phyloP scores from a whole-genome alignment of 2,329 filamentous ascomycete genomes.

The Trichoderma simmonsii region DNA sequence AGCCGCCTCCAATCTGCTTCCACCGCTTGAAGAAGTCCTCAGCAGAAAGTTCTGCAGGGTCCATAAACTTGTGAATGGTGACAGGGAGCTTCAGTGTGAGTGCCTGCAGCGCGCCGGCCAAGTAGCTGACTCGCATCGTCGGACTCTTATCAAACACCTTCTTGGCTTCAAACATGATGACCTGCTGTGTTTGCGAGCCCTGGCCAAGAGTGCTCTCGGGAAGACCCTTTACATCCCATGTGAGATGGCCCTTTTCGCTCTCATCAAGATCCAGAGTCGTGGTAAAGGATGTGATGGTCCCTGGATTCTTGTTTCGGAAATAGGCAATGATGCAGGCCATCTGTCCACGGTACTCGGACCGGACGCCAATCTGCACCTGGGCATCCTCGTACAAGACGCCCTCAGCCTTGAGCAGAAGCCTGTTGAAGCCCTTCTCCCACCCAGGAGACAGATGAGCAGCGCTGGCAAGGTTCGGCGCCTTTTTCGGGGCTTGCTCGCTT shows the following conservation, averaged over 20 bases:
- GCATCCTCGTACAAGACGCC: slow-evolving; percentile 93
- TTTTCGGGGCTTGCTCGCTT: slow-evolving; percentile 55
- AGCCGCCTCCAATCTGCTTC: slow-evolving; percentile 92
- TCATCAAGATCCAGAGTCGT: slow-evolving; percentile 84
- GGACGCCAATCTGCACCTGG: slow-evolving; percentile 86
- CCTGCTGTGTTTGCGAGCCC: slow-evolving; percentile 81
- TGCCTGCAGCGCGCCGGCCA: slow-evolving; percentile 89
- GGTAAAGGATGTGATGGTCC: slow-evolving; percentile 84
- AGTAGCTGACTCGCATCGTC: slow-evolving; percentile 89
- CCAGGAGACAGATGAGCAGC: slow-evolving; percentile 90
- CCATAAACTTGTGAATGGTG: slow-evolving; percentile 93
- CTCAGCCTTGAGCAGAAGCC: slow-evolving; percentile 73
- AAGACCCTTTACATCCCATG: slow-evolving; percentile 82
- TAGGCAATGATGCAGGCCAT: slow-evolving; percentile 94
- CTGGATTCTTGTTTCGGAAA: slow-evolving; percentile 90
- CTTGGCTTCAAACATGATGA: slow-evolving; percentile 89
- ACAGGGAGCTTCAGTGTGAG: slow-evolving; percentile 88
- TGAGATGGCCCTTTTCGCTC: slow-evolving; percentile 62
- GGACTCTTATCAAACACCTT: slow-evolving; percentile 78
- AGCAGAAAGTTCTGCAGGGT: slow-evolving; percentile 75
- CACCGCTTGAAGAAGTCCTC: slow-evolving; percentile 99
- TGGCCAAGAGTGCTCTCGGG: slow-evolving; percentile 77
- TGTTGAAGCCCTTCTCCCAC: slow-evolving; percentile 88
- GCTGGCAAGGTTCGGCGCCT: slow-evolving; percentile 81
- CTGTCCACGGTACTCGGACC: slow-evolving; percentile 92